Conservation (phyloP, 352 stramenopile species). For the Hyaloperonospora arabidopsidis region DNA sequence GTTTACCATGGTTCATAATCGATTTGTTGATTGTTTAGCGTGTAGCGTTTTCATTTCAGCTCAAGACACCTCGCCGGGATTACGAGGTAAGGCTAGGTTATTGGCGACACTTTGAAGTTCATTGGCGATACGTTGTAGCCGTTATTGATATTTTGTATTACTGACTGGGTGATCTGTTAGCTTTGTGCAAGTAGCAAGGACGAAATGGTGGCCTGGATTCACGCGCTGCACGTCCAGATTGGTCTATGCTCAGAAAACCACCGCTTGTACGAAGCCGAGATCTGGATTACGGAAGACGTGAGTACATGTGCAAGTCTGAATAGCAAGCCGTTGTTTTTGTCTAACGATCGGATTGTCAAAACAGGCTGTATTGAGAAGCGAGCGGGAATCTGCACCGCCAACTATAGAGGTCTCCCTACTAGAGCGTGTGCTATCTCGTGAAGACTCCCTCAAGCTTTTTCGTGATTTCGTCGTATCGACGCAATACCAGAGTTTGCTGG, state of each 20-base stretch:
- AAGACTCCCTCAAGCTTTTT: conserved; percentile 76
- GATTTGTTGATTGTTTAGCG: conserved; percentile 25
- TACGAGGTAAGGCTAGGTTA: conserved; percentile 43
- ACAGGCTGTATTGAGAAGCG: conserved; percentile 53
- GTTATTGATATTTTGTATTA: background rate
- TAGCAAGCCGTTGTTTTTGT: background rate
- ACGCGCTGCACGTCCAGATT: conserved; percentile 74
- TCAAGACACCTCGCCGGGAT: conserved; percentile 59
- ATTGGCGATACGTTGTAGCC: background rate
- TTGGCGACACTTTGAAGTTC: background rate
- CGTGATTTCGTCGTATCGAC: conserved; percentile 68
- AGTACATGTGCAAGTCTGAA: conserved; percentile 8
- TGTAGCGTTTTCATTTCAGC: conserved; percentile 67
- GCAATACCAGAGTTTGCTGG: conserved; percentile 51
- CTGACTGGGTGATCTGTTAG: conserved; percentile 21
- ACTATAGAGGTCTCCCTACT: conserved; percentile 51
- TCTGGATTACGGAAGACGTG: conserved; percentile 82
- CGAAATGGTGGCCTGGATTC: conserved; percentile 76
- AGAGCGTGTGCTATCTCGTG: conserved; percentile 55
- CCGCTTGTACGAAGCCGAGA: conserved; percentile 69
- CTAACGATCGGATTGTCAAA: background rate
- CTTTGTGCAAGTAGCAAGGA: conserved; percentile 73
- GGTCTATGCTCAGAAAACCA: conserved; percentile 74
- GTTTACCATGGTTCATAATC: conserved; percentile 2
- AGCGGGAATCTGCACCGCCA: conserved; percentile 39